A percentile compares a stretch with the other conserved stretches of the same genome.
Evolutionary conservation across 2,329 filamentous ascomycete genomes (phyloP).

Genomic region (Hymenoscyphus occultus): DNA sequence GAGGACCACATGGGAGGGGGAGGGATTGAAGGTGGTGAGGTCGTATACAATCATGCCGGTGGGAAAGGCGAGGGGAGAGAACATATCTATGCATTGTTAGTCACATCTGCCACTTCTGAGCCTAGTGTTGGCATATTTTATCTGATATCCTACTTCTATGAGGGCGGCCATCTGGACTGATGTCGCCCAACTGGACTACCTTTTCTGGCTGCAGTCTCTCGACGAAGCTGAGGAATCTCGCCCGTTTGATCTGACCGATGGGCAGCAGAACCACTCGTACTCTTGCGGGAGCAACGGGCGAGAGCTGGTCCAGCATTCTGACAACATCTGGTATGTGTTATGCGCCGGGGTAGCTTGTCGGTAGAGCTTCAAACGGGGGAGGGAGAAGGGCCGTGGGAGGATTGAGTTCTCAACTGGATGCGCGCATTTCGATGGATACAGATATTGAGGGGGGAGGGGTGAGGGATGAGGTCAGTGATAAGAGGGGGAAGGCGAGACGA

Average conservation of each 20-base stretch:
- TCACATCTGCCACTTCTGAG: conserved; percentile 3
- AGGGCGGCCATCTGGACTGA: conserved; percentile 78
- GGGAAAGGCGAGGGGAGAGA: conserved; percentile 86
- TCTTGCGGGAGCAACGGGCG: conserved; percentile 87
- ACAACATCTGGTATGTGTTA: conserved; percentile 42
- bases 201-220: conserved; percentile 74
- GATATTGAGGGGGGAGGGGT: neutral
- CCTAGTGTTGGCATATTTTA: conserved; percentile 3
- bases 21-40: conserved; percentile 74
- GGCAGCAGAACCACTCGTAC: conserved; percentile 85
- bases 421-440: neutral
- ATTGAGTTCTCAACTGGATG: neutral
- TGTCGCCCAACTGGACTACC: conserved; percentile 79
- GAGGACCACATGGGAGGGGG: conserved; percentile 74
- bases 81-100: conserved; percentile 66
- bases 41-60: conserved; percentile 86
- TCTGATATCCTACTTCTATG: conserved; percentile 69
- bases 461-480: neutral
- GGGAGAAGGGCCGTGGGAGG: neutral
- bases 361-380: conserved; percentile 3
- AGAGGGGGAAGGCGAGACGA: neutral
- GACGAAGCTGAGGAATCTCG: conserved; percentile 76
- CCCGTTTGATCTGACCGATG: conserved; percentile 78
- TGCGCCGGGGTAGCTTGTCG: conserved; percentile 26
- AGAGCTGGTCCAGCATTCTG: conserved; percentile 86